Evolutionary conservation across 805 yeast genomes (phyloP), one percentile per base, ranked within the genome.

Genomic region (Sugiyamaella marilandica): DNA sequence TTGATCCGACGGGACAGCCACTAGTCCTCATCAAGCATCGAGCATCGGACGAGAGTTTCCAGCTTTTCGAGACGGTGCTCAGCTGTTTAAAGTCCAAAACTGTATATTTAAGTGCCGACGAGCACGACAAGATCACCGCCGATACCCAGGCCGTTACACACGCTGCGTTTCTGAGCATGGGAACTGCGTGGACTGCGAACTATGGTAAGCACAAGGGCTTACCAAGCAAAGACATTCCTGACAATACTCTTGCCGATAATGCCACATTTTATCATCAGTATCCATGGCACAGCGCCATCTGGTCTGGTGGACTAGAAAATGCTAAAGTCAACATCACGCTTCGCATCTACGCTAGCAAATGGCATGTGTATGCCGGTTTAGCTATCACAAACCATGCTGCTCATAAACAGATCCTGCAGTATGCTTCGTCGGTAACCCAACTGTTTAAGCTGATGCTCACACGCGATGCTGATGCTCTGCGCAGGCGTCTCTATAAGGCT

Each of bases 111-210:
- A 76, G 88, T 0, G 96, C 94, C n/a, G 76, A 80, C 50, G 91
- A 91, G 65, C 99, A 94, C 67, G 99, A 94, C 67, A 81, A 79
- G 61, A 92, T 94, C 57, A 92, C 99, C 0, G 99, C 99, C 0
- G 99, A 94, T 67, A 94, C 98, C 1, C 99, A 94, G 68, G 98
- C 98, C 0, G 96, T 92, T 14, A 94, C 99, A 0, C 99, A 94
- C 66, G 97, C 97, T 10, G 98, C 97, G 0, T 94, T 94, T 64
- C 73, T 94, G 54, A 84, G 95, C 52, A 94, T 94, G 99, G 99
- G 99, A 4, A 82, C 83, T 7, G 98, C 98, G 5, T 94, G 99
- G 99, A 85, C 80, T 59, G 79, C 83, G 45, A 75, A 78, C 56
- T 78, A 84, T 63, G 43, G 13, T 5, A 34, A 14, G 16, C 37